Evolutionary conservation across 306 rosid species (phyloP).

Genomic region (Senna tora): DNA sequence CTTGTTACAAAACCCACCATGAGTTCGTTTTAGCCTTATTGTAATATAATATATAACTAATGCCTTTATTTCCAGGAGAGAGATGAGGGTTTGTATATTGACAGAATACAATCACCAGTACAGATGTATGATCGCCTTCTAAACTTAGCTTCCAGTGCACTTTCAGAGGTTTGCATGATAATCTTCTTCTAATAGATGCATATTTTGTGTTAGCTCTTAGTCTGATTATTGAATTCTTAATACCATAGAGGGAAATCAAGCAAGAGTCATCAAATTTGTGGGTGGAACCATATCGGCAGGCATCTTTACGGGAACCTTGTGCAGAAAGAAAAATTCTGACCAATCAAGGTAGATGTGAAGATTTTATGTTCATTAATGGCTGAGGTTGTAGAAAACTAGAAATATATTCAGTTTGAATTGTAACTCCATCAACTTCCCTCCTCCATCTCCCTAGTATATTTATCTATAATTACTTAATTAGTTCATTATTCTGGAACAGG

Average conservation of each 20-base stretch:
- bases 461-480: conserved; percentile 24
- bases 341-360: conserved; percentile 53
- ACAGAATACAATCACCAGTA: conserved; percentile 49
- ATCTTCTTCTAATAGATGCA: conserved; percentile 23
- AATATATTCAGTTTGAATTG: not conserved
- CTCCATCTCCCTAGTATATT: not conserved
- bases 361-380: conserved; percentile 1
- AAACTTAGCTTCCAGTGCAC: conserved; percentile 72
- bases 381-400: not conserved
- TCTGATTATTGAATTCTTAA: conserved; percentile 31
- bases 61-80: conserved; percentile 39
- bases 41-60: conserved; percentile 9
- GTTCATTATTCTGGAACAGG: no score
- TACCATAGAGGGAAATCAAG: conserved; percentile 64
- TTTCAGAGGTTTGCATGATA: conserved; percentile 64
- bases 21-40: no score
- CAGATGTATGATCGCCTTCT: conserved; percentile 81
- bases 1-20: no score
- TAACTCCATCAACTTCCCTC: conserved; percentile 6
- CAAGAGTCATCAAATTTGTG: conserved; percentile 67
- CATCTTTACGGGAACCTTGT: conserved; percentile 82
- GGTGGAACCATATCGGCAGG: conserved; percentile 64
- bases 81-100: conserved; percentile 41
- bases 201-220: not conserved
- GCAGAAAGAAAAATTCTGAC: conserved; percentile 56